phyloP scores from a whole-genome alignment of 2,329 filamentous ascomycete genomes.

The Epichloe glyceriae region DNA sequence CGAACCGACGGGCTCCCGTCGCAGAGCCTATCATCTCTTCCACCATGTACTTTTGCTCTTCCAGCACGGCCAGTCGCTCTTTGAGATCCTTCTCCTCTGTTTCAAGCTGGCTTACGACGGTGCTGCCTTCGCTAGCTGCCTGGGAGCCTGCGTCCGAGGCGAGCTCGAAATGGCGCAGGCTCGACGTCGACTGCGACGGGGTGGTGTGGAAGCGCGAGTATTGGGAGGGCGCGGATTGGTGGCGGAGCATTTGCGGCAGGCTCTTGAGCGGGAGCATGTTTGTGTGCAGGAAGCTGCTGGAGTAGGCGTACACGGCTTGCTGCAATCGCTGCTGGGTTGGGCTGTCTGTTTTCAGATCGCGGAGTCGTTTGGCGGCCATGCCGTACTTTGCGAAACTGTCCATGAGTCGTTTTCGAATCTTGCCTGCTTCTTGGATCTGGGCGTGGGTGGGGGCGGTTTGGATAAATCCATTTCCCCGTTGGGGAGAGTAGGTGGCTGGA shows the following conservation, averaged over 20 bases:
- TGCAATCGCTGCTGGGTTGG: slow-evolving; percentile 64
- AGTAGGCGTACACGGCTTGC: slow-evolving; percentile 69
- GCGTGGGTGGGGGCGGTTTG: slow-evolving; percentile 38
- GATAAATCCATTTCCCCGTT: slow-evolving; percentile 24
- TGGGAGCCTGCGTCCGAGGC: slow-evolving; percentile 33
- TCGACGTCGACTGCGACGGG: slow-evolving; percentile 24
- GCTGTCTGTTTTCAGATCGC: slow-evolving; percentile 62
- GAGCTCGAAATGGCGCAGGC: slow-evolving; percentile 34
- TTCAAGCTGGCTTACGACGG: slow-evolving; percentile 49
- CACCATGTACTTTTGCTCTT: slow-evolving; percentile 86
- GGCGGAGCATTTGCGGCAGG: slow-evolving; percentile 51
- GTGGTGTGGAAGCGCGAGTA: slow-evolving; percentile 20
- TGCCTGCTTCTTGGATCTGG: slow-evolving; percentile 74
- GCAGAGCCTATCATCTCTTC: slow-evolving; percentile 72
- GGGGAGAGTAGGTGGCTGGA: slow-evolving; percentile 45
- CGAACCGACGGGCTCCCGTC: slow-evolving; percentile 64
- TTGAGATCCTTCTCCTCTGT: slow-evolving; percentile 71
- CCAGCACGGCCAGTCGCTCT: slow-evolving; percentile 69
- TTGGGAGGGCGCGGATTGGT: slow-evolving; percentile 20
- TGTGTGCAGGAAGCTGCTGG: slow-evolving; percentile 70
- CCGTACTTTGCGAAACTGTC: slow-evolving; percentile 87
- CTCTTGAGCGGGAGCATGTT: slow-evolving; percentile 83
- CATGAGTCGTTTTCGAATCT: slow-evolving; percentile 77
- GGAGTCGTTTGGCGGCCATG: slow-evolving; percentile 63
- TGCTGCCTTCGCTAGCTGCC: slow-evolving; percentile 36